phyloP scores from a whole-genome alignment of 1,284 basidiomycete genomes.

The Gastroboletus turbinatus region DNA sequence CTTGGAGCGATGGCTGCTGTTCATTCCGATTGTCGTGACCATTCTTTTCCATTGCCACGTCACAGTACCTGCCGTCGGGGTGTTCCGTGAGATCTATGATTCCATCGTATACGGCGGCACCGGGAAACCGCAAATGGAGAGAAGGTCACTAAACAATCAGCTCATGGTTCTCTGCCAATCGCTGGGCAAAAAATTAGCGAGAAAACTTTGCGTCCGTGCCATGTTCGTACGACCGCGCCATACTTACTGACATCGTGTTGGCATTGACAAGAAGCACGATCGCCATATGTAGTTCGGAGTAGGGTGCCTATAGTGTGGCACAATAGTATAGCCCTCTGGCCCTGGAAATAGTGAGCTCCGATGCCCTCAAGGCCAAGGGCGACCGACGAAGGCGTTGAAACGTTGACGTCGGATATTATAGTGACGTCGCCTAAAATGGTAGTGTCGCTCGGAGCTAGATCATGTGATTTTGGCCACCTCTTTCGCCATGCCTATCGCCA shows the following conservation, averaged over 20 bases:
- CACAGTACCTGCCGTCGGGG: neutral
- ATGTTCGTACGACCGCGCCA: neutral
- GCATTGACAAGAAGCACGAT: neutral
- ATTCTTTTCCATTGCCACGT: constrained; percentile 19
- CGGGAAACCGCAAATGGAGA: constrained; percentile 7
- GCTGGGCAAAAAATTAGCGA: neutral
- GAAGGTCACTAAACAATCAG: neutral
- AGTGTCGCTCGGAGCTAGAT: neutral
- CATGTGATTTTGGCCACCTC: neutral
- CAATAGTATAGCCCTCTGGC: neutral
- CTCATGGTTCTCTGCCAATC: neutral
- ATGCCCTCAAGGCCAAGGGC: neutral
- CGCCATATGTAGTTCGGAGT: neutral
- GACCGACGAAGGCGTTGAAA: neutral
- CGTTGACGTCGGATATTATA: neutral
- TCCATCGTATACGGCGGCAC: neutral
- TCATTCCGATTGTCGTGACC: neutral
- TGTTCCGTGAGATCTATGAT: constrained; percentile 1
- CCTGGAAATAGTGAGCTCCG: neutral
- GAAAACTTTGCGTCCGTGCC: neutral
- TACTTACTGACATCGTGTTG: neutral
- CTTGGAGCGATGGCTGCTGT: neutral
- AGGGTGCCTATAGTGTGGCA: neutral
- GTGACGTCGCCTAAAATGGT: neutral
- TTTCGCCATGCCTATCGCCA: neutral